A percentile compares a stretch with the other conserved stretches of the same genome.
phyloP scores from a whole-genome alignment of 345 rosid genomes.

The Chamaenerion angustifolium region DNA sequence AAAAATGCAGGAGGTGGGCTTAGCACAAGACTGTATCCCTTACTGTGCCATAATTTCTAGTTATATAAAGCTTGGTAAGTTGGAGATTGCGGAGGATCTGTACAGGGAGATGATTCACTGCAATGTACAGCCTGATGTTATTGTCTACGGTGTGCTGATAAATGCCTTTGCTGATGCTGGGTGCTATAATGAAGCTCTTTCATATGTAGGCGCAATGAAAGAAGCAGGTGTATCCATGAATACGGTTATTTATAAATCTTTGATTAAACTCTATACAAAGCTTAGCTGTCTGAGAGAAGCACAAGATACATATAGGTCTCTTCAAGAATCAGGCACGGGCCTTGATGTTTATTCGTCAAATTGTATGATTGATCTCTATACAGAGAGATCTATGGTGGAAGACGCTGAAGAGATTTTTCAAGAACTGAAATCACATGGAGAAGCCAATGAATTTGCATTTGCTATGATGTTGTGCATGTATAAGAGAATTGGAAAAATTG shows the following conservation, averaged over 20 bases:
- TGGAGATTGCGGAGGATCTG: conserved; percentile 50
- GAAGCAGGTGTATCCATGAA: conserved; percentile 49
- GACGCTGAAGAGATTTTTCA: conserved; percentile 49
- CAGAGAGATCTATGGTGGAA: conserved; percentile 53
- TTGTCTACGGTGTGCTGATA: conserved; percentile 69
- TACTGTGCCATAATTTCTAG: conserved; percentile 73
- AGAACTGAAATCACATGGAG: conserved; percentile 42
- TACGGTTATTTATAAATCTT: conserved; percentile 44
- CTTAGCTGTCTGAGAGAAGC: conserved; percentile 73
- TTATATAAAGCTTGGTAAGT: conserved; percentile 50
- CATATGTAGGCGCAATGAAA: conserved; percentile 47
- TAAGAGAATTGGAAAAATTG: conserved; percentile 56
- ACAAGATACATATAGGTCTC: conserved; percentile 47
- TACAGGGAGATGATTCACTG: conserved; percentile 48
- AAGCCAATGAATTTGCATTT: conserved; percentile 65
- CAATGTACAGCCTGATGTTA: conserved; percentile 45
- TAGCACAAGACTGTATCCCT: conserved; percentile 57
- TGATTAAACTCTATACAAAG: conserved; percentile 78
- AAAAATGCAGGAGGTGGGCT: conserved; percentile 57
- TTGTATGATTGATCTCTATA: conserved; percentile 81
- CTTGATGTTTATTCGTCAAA: conserved; percentile 58
- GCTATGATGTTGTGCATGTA: conserved; percentile 87
- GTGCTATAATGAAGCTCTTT: conserved; percentile 41
- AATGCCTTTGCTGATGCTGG: conserved; percentile 74
- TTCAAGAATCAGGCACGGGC: conserved; percentile 20